A percentile compares a stretch with the other conserved stretches of the same genome.
Evolutionary conservation across 1,284 basidiomycete species (phyloP).

Genomic region (Sanghuangporus sanghuang): DNA sequence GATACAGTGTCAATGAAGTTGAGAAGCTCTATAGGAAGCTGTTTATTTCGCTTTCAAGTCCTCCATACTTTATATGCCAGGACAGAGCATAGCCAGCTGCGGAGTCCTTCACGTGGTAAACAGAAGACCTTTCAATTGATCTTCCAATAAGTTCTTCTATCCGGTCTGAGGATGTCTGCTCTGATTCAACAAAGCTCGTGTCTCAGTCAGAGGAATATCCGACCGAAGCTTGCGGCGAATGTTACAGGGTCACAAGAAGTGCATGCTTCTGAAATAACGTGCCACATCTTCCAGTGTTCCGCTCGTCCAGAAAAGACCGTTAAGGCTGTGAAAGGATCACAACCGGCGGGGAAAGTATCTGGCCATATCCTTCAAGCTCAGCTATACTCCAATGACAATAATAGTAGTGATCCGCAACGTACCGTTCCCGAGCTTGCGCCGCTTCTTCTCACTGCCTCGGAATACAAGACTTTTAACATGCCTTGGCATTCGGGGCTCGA

Average conservation of each 20-base stretch:
- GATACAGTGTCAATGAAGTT: neutral
- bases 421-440: neutral
- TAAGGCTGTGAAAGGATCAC: slow-evolving; percentile 1
- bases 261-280: neutral
- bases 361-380: neutral
- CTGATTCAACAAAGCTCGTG: neutral
- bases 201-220: neutral
- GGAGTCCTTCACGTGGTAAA: no score
- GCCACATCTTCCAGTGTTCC: neutral
- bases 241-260: neutral
- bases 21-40: neutral
- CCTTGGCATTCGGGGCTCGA: neutral
- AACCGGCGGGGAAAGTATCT: neutral
- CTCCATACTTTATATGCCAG: neutral
- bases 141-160: neutral
- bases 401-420: neutral
- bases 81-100: neutral
- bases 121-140: neutral
- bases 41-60: neutral
- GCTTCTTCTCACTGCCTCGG: neutral
- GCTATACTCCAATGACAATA: neutral
- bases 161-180: neutral
- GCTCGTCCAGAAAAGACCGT: neutral
- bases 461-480: neutral
- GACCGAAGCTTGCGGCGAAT: neutral